Base-by-base conservation (phyloP, 2,329 filamentous ascomycete species). In the Penicillium sp. region DNA sequence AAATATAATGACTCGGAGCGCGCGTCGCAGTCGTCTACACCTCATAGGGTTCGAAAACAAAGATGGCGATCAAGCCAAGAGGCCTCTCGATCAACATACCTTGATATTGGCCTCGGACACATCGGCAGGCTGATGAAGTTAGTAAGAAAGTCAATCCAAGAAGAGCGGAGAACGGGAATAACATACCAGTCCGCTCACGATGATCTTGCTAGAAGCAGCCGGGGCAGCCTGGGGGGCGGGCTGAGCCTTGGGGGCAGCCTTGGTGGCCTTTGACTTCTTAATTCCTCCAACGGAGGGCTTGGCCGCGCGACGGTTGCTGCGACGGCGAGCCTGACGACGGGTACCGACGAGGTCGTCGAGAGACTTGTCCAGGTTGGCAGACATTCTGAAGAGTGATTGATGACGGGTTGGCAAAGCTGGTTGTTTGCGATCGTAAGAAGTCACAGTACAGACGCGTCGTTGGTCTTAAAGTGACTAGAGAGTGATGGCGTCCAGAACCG, bases 1-100 rank as follows among this genome's bases (percentile, higher is more conserved):
- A 50, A 51, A 56, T 47, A 52, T 57, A 54, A 55, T 47, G 54
- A 47, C 53, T 61, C 59, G 59, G 51, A 61, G 58, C 48, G 57
- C 60, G 58, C 58, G 59, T 61, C 53, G 59, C 60, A 61, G 58
- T 60, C 63, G 63, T 61, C 65, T 62, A 63, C 64, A 64, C 63
- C 64, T 63, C 67, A 54, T 61, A 57, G 60, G 62, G 65, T 61
- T 67, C 60, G 66, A 71, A 65, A 70, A 63, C 56, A 63, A 69
- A 75, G 68, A 74, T 76, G 81, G 80, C 82, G 82, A 85, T 79
- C 79, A 82, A 78, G 81, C 82, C 81, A 78, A 79, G 77, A 67
- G 74, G 81, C 84, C 84, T 85, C 78, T 86, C 81, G 78, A 84
- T 89, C 86, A 89, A 98, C 93, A 94, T 98, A 98, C 93, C 93